Evolutionary conservation across 2,329 filamentous ascomycete genomes (phyloP).

Genomic region (Beauveria sp.): DNA sequence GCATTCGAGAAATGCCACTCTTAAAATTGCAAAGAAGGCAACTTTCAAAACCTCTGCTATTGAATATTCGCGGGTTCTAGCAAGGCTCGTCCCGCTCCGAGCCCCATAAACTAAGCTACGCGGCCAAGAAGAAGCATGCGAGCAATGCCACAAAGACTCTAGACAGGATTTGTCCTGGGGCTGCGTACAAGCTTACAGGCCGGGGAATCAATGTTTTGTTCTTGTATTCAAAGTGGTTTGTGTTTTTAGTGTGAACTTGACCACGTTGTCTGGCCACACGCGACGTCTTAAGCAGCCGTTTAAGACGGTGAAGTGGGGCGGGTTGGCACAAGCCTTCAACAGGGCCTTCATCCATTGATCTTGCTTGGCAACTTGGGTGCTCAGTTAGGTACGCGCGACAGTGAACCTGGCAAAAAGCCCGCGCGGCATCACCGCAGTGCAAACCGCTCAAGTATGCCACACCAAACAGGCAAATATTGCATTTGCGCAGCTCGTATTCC

Average conservation of each 20-base stretch:
- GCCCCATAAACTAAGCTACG: slow-evolving; percentile 9
- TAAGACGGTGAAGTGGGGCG: background rate
- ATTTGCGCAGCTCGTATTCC: slow-evolving; percentile 6
- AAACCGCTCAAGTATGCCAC: background rate
- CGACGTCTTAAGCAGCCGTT: background rate
- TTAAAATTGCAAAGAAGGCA: background rate
- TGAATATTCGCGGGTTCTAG: background rate
- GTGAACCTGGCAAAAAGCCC: background rate
- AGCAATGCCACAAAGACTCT: background rate
- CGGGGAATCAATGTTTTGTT: too few relatives aligned
- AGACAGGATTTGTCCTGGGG: background rate
- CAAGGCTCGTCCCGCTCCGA: slow-evolving; percentile 10
- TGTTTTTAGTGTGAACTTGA: background rate
- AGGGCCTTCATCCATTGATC: too few relatives aligned
- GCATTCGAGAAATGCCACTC: background rate
- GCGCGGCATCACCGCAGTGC: background rate
- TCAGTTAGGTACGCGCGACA: background rate
- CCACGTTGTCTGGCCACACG: background rate
- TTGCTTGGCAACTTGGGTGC: too few relatives aligned
- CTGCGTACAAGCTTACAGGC: background rate
- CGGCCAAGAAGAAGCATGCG: background rate
- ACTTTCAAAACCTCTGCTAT: too few relatives aligned
- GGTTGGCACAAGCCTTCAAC: too few relatives aligned
- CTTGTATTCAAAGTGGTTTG: too few relatives aligned
- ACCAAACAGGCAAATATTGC: background rate